Evolutionary conservation across 768 basidiomycete genomes (phyloP), one percentile per base, ranked within the genome.

Genomic region (Polyporus arcularius): DNA sequence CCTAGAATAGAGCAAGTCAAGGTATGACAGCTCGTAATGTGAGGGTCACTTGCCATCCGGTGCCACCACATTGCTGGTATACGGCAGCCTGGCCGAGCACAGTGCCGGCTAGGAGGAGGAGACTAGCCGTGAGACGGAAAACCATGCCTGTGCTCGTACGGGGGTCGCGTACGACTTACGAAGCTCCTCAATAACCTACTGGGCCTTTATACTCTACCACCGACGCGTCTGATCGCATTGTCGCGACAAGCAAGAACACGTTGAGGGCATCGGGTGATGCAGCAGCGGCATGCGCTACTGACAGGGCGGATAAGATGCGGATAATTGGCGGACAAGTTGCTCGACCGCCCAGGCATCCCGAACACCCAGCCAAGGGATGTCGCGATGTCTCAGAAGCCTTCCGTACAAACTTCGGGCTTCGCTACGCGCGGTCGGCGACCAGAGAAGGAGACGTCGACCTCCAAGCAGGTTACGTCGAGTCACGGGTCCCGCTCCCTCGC

Each of bases 21-120:
- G 12, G 15, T 15, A 4, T 3, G 11, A n/a, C 8, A 32, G 7
- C 46, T 12, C 12, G 35, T 7, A 18, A 58, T 41, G 14, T 4
- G 45, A 12, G 51, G 21, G 14, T 4, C 6, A 66, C 74, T 62
- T 65, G 79, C 82, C 82, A 82, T 72, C 79, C 79, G 35, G 73
- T 78, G 26, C 82, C 81, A 43, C 82, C 82, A 57, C 82, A 82
- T 65, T 83, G 81, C n/a, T 64, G 70, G 61, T 79, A 80, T 12
- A 78, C 61, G 2, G 73, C 67, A 59, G 78, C 76, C 55, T 81
- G 80, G 21, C 79, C 76, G n/a, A 51, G 58, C 30, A 55, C 56
- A 59, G 18, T 73, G 45, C 21, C 73, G 42, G 26, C 65, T 61
- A 76, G 55, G 55, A 70, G 54, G 16, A 63, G 15, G 14, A 58